Percentiles rank a stretch among this genome's conserved stretches.
Conservation (phyloP, 345 rosid genomes). For the Syzygium oleosum region DNA sequence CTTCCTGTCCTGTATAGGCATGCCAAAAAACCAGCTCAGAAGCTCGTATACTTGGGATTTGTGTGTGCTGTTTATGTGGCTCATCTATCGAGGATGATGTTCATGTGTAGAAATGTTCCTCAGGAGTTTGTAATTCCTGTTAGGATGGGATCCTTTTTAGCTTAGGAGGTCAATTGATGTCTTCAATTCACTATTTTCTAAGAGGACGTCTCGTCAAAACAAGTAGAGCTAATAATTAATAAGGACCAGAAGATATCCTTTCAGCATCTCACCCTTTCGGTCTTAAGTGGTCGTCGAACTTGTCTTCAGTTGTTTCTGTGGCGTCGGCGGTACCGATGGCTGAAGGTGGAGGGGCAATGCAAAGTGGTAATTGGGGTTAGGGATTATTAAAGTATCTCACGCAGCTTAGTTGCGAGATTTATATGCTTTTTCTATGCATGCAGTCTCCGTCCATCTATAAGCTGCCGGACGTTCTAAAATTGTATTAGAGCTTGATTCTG, state of each 20-base stretch:
- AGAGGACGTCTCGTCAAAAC: background rate
- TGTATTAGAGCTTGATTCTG: fast-evolving
- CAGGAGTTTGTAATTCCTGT: background rate
- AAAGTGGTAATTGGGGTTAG: background rate
- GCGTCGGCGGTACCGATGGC: no score
- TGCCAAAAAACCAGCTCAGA: background rate
- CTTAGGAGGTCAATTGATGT: background rate
- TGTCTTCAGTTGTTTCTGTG: background rate
- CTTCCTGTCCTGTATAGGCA: background rate
- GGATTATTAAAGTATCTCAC: background rate
- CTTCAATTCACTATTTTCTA: background rate
- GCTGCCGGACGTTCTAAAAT: background rate
- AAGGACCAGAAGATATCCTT: background rate
- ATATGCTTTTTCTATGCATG: background rate
- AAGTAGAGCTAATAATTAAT: background rate
- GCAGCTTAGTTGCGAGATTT: fast-evolving
- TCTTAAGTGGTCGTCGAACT: background rate
- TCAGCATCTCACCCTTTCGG: background rate
- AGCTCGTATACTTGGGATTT: background rate
- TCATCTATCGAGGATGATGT: background rate
- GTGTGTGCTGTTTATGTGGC: no score
- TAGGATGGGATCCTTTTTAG: background rate
- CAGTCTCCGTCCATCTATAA: fast-evolving
- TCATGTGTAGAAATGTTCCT: background rate
- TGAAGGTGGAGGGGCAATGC: background rate